Evolutionary conservation across 2,329 filamentous ascomycete species (phyloP), one percentile per base, ranked within the genome.

Genomic region (Thielaviopsis euricoi): DNA sequence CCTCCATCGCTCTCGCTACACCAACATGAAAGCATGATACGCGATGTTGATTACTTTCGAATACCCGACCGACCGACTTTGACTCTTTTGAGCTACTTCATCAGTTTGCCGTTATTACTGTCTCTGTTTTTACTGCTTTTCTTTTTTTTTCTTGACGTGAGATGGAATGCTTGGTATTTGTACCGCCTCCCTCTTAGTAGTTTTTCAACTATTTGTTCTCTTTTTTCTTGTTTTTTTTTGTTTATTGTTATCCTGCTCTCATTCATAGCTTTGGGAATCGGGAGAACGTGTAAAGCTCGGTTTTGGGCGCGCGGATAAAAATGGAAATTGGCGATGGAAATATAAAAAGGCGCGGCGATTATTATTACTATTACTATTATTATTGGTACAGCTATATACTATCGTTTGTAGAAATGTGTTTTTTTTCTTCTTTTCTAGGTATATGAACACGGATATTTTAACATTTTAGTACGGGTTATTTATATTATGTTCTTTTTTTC

Each of bases 291-390:
- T 6, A 33, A 33, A 33, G 6, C 6, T 6, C 29, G 15, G 46
- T 51, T 52, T 26, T 52, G 55, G 55, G 55, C 51, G 40, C 23
- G 29, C 25, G 50, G 17, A 25, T 19, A 33, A 22, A 43, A 52
- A 22, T 43, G 55, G 55, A 53, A 43, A 57, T 33, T 43, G 49
- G 33, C 26, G 55, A 57, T 57, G 55, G 49, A 52, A 57, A 52
- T 57, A 57, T 57, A 57, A 57, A 57, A 57, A 33, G 19, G 52
- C 9, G 17, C 12, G 43, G 43, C 12, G 48, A 50, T 13, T 22
- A 50, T 50, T 22, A 23, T 10, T 33, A 33, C 9, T 26, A 9
- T 9, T 26, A 26, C 7, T 33, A 33, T 10, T 33, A n/a, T n/a
- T n/a, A n/a, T n/a, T n/a, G n/a, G n/a, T n/a, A n/a, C n/a, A n/a